Evolutionary conservation across 768 basidiomycete species (phyloP).

Genomic region (Ramaria rubella): DNA sequence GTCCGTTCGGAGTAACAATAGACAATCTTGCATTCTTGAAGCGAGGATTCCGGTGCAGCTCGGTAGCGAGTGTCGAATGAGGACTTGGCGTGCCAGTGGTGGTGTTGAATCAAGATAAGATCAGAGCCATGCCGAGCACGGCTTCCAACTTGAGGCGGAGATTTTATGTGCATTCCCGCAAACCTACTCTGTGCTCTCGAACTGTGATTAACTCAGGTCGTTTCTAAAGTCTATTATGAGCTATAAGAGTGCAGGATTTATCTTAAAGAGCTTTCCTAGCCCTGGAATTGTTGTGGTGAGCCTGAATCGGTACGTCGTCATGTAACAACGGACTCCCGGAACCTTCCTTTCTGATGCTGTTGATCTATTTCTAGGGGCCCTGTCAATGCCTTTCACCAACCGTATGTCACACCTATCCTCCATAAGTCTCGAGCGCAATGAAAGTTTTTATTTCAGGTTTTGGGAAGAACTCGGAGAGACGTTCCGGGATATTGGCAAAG

Average conservation of each 20-base stretch:
- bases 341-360: not conserved
- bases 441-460: slow-evolving; percentile 37
- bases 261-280: not conserved
- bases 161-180: too few relatives aligned
- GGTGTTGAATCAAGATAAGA: too few relatives aligned
- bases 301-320: not conserved
- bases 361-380: not conserved
- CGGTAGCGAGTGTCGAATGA: too few relatives aligned
- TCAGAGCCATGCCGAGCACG: too few relatives aligned
- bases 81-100: too few relatives aligned
- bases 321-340: not conserved
- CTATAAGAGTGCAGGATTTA: not conserved
- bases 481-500: slow-evolving; percentile 47
- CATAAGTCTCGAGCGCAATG: not conserved
- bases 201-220: too few relatives aligned
- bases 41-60: too few relatives aligned
- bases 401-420: not conserved
- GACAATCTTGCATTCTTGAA: too few relatives aligned
- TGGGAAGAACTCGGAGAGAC: slow-evolving; percentile 64
- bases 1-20: too few relatives aligned
- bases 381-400: slow-evolving; percentile 10
- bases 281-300: not conserved
- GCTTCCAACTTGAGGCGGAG: too few relatives aligned
- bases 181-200: too few relatives aligned
- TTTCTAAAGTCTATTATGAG: too few relatives aligned